Evolutionary conservation across 2,329 filamentous ascomycete genomes (phyloP), one percentile per base, ranked within the genome.

Genomic region (Cercospora sp.): DNA sequence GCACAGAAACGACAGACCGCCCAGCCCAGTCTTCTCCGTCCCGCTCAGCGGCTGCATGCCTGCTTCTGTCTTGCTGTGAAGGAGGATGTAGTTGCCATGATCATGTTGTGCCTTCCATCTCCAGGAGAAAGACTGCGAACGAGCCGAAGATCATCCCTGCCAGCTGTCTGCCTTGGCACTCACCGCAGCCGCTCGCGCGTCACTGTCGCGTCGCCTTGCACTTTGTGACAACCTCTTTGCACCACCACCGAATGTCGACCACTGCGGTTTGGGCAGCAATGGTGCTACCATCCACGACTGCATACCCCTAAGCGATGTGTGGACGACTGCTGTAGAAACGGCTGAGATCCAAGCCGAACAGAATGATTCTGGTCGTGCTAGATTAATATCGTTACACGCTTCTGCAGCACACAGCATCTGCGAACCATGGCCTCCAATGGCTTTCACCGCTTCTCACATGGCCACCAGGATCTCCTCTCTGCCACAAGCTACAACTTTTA

Each of bases 401-500:
- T 36, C 62, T 68, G 66, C 62, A 51, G 30, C 61, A 16, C 57
- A 36, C 45, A n/a, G 62, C 58, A 65, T 59, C 63, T 69, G 51
- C 18, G 20, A 62, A 69, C 55, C 18, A 77, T 77, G 75, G 68
- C 74, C 40, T 63, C 70, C 40, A 73, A 70, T 69, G 72, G 74
- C 73, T 83, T 84, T 68, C 80, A 82, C 69, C 88, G 91, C 73
- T 86, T 92, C 75, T 87, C 89, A 69, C 89, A 93, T 78, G 90
- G 90, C 73, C 91, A 94, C 80, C 87, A 89, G 75, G 91, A 96
- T 78, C 85, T 95, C 55, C 91, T 96, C 62, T 89, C 94, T 72
- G 90, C 92, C 65, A 89, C 94, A 69, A 90, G 92, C 73, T 97
- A 96, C 85, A 97, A 97, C 80, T 90, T 89, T 73, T 97, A 97